Base-by-base conservation (phyloP, 352 stramenopile genomes). In the Globisporangium nodosum region DNA sequence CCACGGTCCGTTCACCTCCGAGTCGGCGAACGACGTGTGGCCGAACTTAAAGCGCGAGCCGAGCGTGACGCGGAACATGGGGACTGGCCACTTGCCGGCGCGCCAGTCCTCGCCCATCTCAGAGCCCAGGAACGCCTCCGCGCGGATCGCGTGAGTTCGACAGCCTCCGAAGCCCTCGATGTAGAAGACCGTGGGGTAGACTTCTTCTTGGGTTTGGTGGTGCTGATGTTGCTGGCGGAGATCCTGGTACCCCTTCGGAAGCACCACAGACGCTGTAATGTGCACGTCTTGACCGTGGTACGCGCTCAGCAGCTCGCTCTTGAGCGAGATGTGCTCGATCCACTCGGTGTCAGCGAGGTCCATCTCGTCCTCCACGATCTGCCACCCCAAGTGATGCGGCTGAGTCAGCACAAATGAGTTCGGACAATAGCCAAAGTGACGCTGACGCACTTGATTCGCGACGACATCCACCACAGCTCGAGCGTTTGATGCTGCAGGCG, bases 151-250 rank as follows among this genome's bases (percentile, higher is more conserved):
- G 62, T 88, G 88, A 40, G 64, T 68, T 58, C 88, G 78, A 0
- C 78, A 86, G 20, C 81, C 81, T 15, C 74, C 86, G 56, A 89
- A 91, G 6, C 81, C 81, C 70, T 91, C 81, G 49, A 91, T 81
- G 60, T 88, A 89, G 73, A 87, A 91, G 12, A 91, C 75, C 3
- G 76, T 83, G 3, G 81, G 78, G 53, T 77, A 87, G 33, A 51
- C 48, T 43, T 43, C 37, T 43, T 43, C 37, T 43, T 43, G 37
- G 12, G 13, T 43, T 13, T n/a, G 35, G 12, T 48, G 24, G 13
- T 42, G 16, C 61, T 58, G 16, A 24, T 50, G 15, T 12, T 43
- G 37, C 37, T 43, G 43, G 3, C 60, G 31, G 2, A 61, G 40
- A 1, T 52, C n/a, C 27, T 76, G 56, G 60, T 85, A 91, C 31